Conservation (phyloP, 345 rosid genomes). For the Eucalyptus pauciflora region DNA sequence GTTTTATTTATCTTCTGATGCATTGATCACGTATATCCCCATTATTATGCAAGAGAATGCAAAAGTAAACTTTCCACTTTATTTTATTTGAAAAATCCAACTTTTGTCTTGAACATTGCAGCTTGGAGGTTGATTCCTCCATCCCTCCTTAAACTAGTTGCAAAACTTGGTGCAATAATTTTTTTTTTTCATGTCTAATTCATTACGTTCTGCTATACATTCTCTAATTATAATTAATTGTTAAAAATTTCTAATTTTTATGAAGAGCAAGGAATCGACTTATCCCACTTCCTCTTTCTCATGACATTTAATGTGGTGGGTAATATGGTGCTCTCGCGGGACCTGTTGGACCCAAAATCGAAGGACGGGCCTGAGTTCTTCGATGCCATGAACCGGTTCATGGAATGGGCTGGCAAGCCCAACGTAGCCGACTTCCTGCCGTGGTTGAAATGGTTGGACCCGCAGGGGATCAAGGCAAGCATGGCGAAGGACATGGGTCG, state of each 20-base stretch:
- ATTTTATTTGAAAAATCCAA: too few species aligned
- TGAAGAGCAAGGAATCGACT: background rate
- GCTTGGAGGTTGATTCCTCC: too few species aligned
- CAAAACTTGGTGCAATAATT: too few species aligned
- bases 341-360: background rate
- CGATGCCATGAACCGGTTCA: background rate
- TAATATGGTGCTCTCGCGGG: background rate
- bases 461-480: constrained; percentile 4
- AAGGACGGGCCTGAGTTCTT: background rate
- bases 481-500: background rate
- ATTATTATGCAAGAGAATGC: too few species aligned
- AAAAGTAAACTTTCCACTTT: too few species aligned
- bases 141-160: too few species aligned
- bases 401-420: background rate
- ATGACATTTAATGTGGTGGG: background rate
- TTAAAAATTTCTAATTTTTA: background rate
- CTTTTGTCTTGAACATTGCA: too few species aligned
- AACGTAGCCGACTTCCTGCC: background rate
- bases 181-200: too few species aligned
- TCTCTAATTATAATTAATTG: background rate
- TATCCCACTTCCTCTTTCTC: background rate
- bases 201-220: background rate
- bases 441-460: constrained; percentile 2
- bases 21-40: too few species aligned
- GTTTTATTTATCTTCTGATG: too few species aligned